A percentile compares a stretch with the other conserved stretches of the same genome.
Conservation (phyloP, 2,329 filamentous ascomycete genomes). For the Monosporascus cannonballus region DNA sequence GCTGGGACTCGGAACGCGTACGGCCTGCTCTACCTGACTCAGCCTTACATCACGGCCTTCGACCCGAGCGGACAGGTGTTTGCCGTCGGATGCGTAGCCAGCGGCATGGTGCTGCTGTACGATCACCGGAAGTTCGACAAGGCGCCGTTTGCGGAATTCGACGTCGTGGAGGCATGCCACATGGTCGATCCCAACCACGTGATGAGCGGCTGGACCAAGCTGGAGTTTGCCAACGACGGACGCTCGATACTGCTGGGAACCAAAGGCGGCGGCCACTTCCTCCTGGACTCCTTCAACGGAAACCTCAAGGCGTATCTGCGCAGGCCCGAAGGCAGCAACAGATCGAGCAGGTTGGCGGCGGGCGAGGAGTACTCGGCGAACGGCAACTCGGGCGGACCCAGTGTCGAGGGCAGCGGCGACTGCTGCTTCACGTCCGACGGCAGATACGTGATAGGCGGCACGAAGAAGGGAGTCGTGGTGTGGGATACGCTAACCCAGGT, state of each 20-base stretch:
- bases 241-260: constrained; percentile 81
- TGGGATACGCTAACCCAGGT: constrained; percentile 71
- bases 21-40: constrained; percentile 73
- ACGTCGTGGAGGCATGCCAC: constrained; percentile 57
- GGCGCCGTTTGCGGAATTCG: constrained; percentile 80
- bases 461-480: constrained; percentile 65
- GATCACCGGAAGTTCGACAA: constrained; percentile 93
- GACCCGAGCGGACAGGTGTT: constrained; percentile 91
- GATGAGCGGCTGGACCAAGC: constrained; percentile 73
- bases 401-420: constrained; percentile 62
- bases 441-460: constrained; percentile 80
- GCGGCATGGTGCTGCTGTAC: constrained; percentile 79
- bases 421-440: constrained; percentile 88
- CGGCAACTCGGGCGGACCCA: constrained; percentile 37
- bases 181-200: constrained; percentile 49
- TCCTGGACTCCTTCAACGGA: constrained; percentile 91
- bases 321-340: constrained; percentile 45
- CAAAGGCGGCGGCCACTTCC: constrained; percentile 75
- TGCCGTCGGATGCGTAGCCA: constrained; percentile 76
- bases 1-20: constrained; percentile 72
- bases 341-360: constrained; percentile 43
- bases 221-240: constrained; percentile 96
- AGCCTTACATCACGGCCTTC: constrained; percentile 78
- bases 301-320: constrained; percentile 67
- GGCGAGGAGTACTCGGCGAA: constrained; percentile 41